Percentiles rank a stretch among this genome's conserved stretches.
These are phyloP conservation scores for Euryodendron excelsum DNA, from an alignment of 148 eudicot genomes.

Conservation along the genomic window DNA sequence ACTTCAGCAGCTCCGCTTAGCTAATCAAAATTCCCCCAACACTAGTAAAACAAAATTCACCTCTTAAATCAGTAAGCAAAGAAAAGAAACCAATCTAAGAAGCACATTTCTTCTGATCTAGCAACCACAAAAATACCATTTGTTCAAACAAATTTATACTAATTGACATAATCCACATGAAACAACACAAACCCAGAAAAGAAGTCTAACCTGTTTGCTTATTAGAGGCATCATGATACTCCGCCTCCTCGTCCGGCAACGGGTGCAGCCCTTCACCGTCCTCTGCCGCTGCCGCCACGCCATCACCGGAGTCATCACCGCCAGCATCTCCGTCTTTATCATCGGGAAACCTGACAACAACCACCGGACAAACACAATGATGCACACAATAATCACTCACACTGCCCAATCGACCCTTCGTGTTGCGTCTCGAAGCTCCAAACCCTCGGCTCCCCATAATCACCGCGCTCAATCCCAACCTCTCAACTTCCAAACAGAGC, in stretches of 20 bases:
- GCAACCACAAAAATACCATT: too few species aligned
- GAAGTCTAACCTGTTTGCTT: slow-evolving; percentile 41
- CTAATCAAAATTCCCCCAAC: not conserved
- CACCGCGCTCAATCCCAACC: slow-evolving; percentile 60
- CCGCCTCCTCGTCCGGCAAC: slow-evolving; percentile 40
- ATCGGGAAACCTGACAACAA: slow-evolving; percentile 60
- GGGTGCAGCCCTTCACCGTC: slow-evolving; percentile 12
- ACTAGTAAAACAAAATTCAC: not conserved
- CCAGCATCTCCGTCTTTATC: slow-evolving; percentile 20
- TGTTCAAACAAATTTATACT: too few species aligned
- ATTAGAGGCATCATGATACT: slow-evolving; percentile 42
- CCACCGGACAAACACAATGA: slow-evolving; percentile 67
- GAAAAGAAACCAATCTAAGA: not conserved
- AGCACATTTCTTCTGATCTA: not conserved
- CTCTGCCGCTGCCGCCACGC: not conserved
- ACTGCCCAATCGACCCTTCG: slow-evolving; percentile 47
- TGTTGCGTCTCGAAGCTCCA: slow-evolving; percentile 38
- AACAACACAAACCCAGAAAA: too few species aligned
- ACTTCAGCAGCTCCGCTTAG: not conserved
- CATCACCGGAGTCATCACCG: too few species aligned
- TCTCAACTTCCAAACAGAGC: slow-evolving; percentile 67
- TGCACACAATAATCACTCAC: slow-evolving; percentile 70
- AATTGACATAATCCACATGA: too few species aligned
- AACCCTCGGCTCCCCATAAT: slow-evolving; percentile 67
- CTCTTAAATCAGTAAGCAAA: not conserved